Base-by-base conservation (phyloP, 805 yeast species). In the Candida parachauliodes region DNA sequence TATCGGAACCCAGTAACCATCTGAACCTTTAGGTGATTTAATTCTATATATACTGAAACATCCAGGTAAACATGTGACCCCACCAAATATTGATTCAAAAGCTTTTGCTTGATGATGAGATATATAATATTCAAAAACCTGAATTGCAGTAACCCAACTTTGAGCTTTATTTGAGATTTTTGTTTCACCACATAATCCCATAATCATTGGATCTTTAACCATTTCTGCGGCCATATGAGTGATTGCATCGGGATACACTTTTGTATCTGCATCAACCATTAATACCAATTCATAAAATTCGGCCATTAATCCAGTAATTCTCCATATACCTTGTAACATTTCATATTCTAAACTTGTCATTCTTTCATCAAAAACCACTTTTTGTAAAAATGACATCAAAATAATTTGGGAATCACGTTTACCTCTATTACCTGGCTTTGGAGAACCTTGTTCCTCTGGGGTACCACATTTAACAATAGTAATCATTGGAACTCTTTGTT, bases 161-260 rank as follows among this genome's bases (percentile, higher is more conserved):
- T 76, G 80, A 2, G 72, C 57, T 57, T 88, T 88, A 59, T 88
- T 88, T 4, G 94, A 77, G 50, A 88, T 88, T 59, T 86, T 88
- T 0, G 97, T 88, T 57, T 88, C 97, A 34, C 97, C 97, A 70
- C 97, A 88, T 30, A 88, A 67, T 2, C 96, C 97, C 95, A 88
- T 88, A 40, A 88, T 71, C 45, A 68, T 69, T 0, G 95, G 95
- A 55, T 88, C 91, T 50, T 77, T 82, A 16, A 86, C 88, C 86
- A 88, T 80, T 51, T 84, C 86, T 1, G 94, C 95, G 45, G 76
- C 71, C 96, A 88, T 86, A 54, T 89, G 96, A 6, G 93, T 84
- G 45, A 88, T 54, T 3, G 91, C 81, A 57, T 89, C 96, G 0
- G 95, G 94, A 58, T 71, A 86, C 2, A 88, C 87, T 54, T 79